A percentile compares a stretch with the other conserved stretches of the same genome.
Evolutionary conservation across 1,284 basidiomycete genomes (phyloP).

Genomic region (Moniliella sp.): DNA sequence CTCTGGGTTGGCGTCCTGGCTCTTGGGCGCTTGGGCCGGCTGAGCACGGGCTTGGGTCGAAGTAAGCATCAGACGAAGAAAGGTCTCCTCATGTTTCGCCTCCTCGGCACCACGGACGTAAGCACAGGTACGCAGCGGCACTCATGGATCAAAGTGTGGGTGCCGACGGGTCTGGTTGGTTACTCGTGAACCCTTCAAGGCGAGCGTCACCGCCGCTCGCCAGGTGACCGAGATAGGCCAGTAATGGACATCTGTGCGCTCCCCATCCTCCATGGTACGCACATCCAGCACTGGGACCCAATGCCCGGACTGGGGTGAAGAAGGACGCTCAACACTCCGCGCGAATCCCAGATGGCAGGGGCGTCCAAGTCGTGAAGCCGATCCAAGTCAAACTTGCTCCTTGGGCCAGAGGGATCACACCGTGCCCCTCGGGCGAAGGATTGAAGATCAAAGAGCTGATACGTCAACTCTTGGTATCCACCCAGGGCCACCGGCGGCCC

Average conservation of each 20-base stretch:
- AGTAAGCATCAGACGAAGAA: slow-evolving; percentile 15
- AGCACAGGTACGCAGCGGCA: slow-evolving; percentile 68
- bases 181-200: slow-evolving; percentile 52
- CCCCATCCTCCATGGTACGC: slow-evolving; percentile 53
- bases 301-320: slow-evolving; percentile 57
- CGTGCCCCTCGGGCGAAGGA: slow-evolving; percentile 72
- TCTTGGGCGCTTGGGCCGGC: background rate
- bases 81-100: slow-evolving; percentile 64
- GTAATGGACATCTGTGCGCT: slow-evolving; percentile 45
- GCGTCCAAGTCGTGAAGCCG: slow-evolving; percentile 71
- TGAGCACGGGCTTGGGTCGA: slow-evolving; percentile 6
- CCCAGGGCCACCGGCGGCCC: slow-evolving; percentile 8
- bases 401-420: slow-evolving; percentile 58
- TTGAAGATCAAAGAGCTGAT: slow-evolving; percentile 63
- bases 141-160: slow-evolving; percentile 76
- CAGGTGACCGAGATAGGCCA: slow-evolving; percentile 73
- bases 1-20: slow-evolving; percentile 18
- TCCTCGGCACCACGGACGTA: slow-evolving; percentile 23
- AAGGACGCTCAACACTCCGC: slow-evolving; percentile 59
- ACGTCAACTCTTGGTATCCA: slow-evolving; percentile 77
- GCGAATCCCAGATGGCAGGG: slow-evolving; percentile 72
- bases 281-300: slow-evolving; percentile 69
- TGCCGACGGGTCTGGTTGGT: slow-evolving; percentile 47
- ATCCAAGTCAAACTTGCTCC: slow-evolving; percentile 64
- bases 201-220: slow-evolving; percentile 51